phyloP scores from a whole-genome alignment of 192 early-diverging fungal genomes.

The Mortierella alpina region DNA sequence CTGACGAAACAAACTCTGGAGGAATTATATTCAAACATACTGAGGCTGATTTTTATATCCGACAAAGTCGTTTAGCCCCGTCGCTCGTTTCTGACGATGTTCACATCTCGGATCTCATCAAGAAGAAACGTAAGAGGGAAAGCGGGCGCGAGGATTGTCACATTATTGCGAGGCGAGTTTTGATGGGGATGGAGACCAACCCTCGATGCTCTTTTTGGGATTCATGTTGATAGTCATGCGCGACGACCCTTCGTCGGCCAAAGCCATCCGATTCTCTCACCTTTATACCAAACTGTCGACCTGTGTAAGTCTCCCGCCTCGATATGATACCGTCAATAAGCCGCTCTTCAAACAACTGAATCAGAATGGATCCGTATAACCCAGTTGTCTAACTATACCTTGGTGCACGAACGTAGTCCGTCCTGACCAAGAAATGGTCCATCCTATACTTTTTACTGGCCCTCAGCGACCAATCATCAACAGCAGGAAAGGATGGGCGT shows the following conservation, averaged over 20 bases:
- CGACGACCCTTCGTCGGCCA: conserved; percentile 58
- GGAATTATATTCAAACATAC: not conserved
- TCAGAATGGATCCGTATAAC: too few species aligned
- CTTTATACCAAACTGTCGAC: conserved; percentile 65
- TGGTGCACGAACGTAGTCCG: conserved; percentile 33
- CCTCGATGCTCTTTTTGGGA: not conserved
- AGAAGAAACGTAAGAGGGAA: conserved; percentile 69
- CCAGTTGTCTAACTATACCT: too few species aligned
- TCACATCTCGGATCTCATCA: conserved; percentile 69
- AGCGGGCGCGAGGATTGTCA: too few species aligned
- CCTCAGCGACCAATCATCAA: conserved; percentile 52
- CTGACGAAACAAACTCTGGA: too few species aligned
- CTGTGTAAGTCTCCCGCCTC: conserved; percentile 38
- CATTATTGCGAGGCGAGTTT: not conserved
- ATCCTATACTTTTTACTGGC: conserved; percentile 65
- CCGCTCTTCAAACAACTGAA: too few species aligned
- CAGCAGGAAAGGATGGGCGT: conserved; percentile 6
- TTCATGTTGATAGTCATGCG: conserved; percentile 59
- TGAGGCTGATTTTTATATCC: not conserved
- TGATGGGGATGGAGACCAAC: not conserved
- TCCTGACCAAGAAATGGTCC: conserved; percentile 67
- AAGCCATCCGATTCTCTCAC: conserved; percentile 70
- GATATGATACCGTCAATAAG: too few species aligned
- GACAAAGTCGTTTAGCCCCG: conserved; percentile 64
- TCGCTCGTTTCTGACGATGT: conserved; percentile 66